Evolutionary conservation across 139 green algal genomes (phyloP), one percentile per base, ranked within the genome.

Genomic region (Coccomyxa sp.): DNA sequence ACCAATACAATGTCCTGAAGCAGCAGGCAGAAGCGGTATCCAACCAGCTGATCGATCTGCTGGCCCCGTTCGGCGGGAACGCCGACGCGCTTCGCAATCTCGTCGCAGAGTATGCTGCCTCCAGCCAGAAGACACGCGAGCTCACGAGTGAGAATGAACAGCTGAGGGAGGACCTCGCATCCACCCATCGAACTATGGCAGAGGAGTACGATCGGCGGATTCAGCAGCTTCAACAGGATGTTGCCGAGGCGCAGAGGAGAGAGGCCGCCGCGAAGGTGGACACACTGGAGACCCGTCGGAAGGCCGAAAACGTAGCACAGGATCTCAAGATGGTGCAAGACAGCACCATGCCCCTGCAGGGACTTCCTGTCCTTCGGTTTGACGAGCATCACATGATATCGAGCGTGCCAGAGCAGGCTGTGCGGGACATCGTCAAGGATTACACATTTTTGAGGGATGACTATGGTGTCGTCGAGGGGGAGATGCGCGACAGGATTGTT

Each of bases 131-230:
- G 14, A 58, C 44, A 58, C 44, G 44, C 44, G 44, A 58, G 44
- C 44, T 58, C 44, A 58, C 44, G 44, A 58, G 44, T 58, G 44
- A 58, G 44, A 58, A 58, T 58, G 44, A 58, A 58, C 44, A 58
- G 44, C 44, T 58, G 44, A 58, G 44, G 44, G 44, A 58, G 44
- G 44, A 58, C 44, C 44, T 58, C 14, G 44, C 44, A 58, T 58
- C 44, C 44, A 58, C 44, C 44, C 44, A 58, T 58, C 44, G 44
- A 58, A 58, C 44, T 58, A 58, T 58, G 44, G 44, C 44, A 58
- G 44, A 58, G 44, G 44, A 58, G 44, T 58, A 58, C 44, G 44
- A 58, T 58, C 44, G 44, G 14, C 44, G 44, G 44, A 58, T 58
- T 27, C 10, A 58, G 10, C 44, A 27, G 44, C 44, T 58, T 58